These are phyloP conservation scores for Arctium minus DNA, from an alignment of 129 eudicot genomes.

Conservation along the genomic window DNA sequence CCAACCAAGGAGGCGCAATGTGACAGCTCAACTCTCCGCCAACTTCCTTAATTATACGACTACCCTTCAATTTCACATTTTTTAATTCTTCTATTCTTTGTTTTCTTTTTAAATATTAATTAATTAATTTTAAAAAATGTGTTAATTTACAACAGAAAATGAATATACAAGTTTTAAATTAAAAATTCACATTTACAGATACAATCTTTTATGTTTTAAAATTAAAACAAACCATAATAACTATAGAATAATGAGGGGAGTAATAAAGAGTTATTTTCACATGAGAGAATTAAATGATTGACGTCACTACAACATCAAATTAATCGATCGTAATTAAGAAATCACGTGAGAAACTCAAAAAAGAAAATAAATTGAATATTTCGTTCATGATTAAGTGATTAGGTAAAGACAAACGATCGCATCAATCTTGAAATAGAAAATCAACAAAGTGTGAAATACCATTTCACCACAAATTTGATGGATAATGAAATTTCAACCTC, in stretches of 20 bases:
- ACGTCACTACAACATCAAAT: not conserved
- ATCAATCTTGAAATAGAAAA: not conserved
- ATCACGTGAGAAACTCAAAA: not conserved
- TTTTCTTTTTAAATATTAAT: not conserved
- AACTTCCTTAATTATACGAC: slow-evolving; percentile 30
- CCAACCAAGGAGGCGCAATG: slow-evolving; percentile 38
- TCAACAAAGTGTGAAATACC: not conserved
- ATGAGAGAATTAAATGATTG: not conserved
- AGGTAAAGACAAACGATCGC: not conserved
- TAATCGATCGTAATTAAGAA: not conserved
- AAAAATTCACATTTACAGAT: not conserved
- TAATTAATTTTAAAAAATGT: not conserved
- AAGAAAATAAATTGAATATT: not conserved
- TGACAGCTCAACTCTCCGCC: slow-evolving; percentile 49
- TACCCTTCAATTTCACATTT: not conserved
- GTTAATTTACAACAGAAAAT: not conserved
- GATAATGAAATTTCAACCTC: not conserved
- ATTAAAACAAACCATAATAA: not conserved
- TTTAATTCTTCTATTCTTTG: not conserved
- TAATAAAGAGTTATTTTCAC: not conserved
- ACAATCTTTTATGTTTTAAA: not conserved
- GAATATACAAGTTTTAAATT: not conserved
- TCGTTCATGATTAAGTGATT: not conserved
- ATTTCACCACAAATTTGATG: slow-evolving; percentile 3
- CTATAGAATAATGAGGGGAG: not conserved